Base-by-base conservation (phyloP, 2,329 filamentous ascomycete genomes). In the Bimuria novae-zelandiae region DNA sequence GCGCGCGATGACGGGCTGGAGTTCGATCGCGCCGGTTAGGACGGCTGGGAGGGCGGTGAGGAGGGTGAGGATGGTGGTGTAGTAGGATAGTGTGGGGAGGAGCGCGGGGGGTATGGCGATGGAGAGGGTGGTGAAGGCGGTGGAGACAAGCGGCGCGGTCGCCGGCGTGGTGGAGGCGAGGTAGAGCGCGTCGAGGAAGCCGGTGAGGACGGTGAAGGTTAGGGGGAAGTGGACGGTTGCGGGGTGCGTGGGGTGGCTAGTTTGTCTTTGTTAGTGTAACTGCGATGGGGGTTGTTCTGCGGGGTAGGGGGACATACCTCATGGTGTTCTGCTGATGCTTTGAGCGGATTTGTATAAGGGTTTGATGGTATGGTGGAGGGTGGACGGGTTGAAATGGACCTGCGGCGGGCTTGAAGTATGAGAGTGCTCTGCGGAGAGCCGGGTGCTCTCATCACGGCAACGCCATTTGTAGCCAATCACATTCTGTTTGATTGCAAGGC, bases 151-250 rank as follows among this genome's bases (percentile, higher is more conserved):
- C 29, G 72, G 57, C 22, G 67, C 60, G 25, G 67, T 71, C 17
- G 72, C 63, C n/a, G 70, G 63, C 48, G 69, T 62, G 16, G 69
- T 65, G 0, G 69, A 70, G 21, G 61, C 52, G 50, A 66, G 63
- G 63, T 75, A 68, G 16, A 76, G 58, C 27, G 71, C 68, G 61
- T 80, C 77, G 53, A 79, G 73, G 37, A 54, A 71, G 44, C 73
- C 76, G 30, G 75, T 72, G 12, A 78, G 65, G 37, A 69, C 60
- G 53, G 77, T 71, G 65, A 79, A 78, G 51, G 77, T 72, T 48
- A 80, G 71, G 17, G 78, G 78, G 63, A 77, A 79, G 65, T 80
- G 78, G 39, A 80, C 76, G 10, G 72, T 67, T 22, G 77, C 76
- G 43, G 77, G 77, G 60, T 80, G 78, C 36, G 70, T 63, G 48